Conservation (phyloP, 139 green algal species). For the Klebsormidium nitens region DNA sequence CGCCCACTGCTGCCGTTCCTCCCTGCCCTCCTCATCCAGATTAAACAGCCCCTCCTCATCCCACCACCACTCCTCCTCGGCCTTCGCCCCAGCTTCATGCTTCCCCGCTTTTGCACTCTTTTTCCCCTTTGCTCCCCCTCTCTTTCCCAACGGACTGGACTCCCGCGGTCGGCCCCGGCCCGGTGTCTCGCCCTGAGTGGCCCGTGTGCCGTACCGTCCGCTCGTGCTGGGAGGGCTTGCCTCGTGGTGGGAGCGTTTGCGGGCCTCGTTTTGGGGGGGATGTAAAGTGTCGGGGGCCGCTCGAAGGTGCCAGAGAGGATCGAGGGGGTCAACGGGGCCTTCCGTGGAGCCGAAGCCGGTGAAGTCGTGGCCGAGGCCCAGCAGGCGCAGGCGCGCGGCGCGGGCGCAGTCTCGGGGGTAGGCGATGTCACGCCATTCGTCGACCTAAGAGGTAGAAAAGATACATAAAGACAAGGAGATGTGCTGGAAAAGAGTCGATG, state of each 20-base stretch:
- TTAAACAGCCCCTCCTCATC: constrained; percentile 33
- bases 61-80: constrained; percentile 20
- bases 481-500: too few relatives aligned
- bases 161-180: too few relatives aligned
- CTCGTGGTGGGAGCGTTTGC: too few relatives aligned
- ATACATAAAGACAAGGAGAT: too few relatives aligned
- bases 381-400: neutral
- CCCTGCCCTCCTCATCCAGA: constrained; percentile 15
- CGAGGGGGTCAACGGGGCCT: neutral
- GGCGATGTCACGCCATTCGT: constrained; percentile 23
- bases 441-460: too few relatives aligned
- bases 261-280: too few relatives aligned
- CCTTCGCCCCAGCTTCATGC: neutral
- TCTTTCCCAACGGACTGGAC: too few relatives aligned
- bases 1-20: constrained; percentile 12
- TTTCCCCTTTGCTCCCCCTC: constrained; percentile 5
- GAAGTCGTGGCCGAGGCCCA: constrained; percentile 4
- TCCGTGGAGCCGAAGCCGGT: constrained; percentile 12
- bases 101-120: neutral
- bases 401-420: neutral
- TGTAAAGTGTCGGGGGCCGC: neutral
- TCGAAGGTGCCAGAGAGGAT: constrained; percentile 8
- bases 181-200: too few relatives aligned
- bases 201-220: too few relatives aligned
- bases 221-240: too few relatives aligned